Evolutionary conservation across 2,329 filamentous ascomycete species (phyloP).

Genomic region (Dactylonectria estremocensis): DNA sequence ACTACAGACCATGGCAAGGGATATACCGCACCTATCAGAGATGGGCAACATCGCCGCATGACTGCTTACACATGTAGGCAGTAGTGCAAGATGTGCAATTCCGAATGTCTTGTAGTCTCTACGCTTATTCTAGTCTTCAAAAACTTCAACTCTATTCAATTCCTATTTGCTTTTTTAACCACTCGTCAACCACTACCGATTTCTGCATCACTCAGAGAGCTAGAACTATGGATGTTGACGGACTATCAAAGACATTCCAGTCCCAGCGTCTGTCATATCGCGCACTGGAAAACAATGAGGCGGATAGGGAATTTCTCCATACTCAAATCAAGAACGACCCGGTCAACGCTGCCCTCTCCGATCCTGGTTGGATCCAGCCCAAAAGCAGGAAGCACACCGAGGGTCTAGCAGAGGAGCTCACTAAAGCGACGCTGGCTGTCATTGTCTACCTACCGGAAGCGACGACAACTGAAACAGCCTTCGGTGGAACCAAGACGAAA

Average conservation of each 20-base stretch:
- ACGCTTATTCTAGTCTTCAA: no score
- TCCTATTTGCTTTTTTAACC: not conserved
- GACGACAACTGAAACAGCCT: not conserved
- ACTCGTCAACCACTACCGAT: not conserved
- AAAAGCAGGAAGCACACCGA: slow-evolving; percentile 1
- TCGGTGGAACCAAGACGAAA: not conserved
- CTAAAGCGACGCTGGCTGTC: slow-evolving; percentile 14
- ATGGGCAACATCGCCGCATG: no score
- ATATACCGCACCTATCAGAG: no score
- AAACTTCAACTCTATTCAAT: no score
- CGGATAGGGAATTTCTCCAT: slow-evolving; percentile 31
- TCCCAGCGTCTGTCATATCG: slow-evolving; percentile 39
- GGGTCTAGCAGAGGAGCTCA: not conserved
- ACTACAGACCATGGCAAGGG: no score
- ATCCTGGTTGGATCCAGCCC: slow-evolving; percentile 20
- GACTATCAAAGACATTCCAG: slow-evolving; percentile 16
- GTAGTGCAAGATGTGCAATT: no score
- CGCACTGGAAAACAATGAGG: slow-evolving; percentile 28
- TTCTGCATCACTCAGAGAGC: not conserved
- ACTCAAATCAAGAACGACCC: slow-evolving; percentile 31
- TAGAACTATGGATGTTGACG: slow-evolving; percentile 25
- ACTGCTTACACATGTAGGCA: no score
- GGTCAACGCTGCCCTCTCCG: slow-evolving; percentile 16
- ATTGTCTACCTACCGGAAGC: slow-evolving; percentile 24
- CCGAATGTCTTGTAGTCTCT: no score